Conservation (phyloP, 345 rosid genomes). For the Lepidium sativum region DNA sequence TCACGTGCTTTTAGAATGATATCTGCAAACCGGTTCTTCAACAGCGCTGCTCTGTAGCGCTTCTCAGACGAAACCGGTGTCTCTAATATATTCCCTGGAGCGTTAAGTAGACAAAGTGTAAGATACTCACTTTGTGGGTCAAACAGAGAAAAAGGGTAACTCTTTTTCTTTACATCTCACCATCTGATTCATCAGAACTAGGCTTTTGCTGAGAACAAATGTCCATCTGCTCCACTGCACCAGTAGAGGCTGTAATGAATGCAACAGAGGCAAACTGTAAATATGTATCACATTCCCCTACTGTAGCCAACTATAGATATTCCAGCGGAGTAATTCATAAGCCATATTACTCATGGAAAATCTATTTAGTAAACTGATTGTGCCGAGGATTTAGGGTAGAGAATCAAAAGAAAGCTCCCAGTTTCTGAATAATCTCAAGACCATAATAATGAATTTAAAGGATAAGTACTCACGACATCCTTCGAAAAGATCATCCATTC, state of each 20-base stretch:
- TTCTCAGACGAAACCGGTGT: conserved; percentile 74
- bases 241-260: conserved; percentile 43
- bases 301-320: not conserved
- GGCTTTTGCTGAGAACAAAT: conserved; percentile 44
- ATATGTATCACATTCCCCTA: not conserved
- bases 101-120: conserved; percentile 27
- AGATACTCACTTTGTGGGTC: conserved; percentile 28
- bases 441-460: not conserved
- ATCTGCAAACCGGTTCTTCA: conserved; percentile 87
- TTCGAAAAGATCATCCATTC: conserved; percentile 31
- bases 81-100: conserved; percentile 59
- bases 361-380: not conserved
- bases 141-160: conserved; percentile 17
- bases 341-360: not conserved
- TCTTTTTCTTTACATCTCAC: conserved; percentile 39
- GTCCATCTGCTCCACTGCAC: conserved; percentile 51
- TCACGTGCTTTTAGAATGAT: conserved; percentile 89
- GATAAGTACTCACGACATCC: conserved; percentile 49
- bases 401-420: not conserved
- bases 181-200: conserved; percentile 45
- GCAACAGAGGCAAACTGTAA: not conserved
- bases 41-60: conserved; percentile 68
- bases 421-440: not conserved
- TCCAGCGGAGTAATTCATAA: not conserved
- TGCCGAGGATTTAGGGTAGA: not conserved